A percentile compares a stretch with the other conserved stretches of the same genome.
phyloP scores from a whole-genome alignment of 805 yeast genomes.

The Kuraishia ogatae region DNA sequence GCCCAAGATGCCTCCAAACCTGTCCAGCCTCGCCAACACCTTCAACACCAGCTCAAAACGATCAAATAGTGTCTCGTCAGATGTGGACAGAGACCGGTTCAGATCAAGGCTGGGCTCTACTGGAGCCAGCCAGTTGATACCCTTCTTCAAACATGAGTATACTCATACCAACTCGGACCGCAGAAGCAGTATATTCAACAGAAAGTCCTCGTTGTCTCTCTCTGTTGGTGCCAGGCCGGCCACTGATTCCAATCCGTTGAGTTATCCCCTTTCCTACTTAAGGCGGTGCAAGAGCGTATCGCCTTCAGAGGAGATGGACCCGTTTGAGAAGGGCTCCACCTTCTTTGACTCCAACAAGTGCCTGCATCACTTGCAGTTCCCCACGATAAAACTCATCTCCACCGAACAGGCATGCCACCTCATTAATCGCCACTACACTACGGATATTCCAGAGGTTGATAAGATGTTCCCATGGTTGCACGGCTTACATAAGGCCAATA shows the following conservation, averaged over 20 bases:
- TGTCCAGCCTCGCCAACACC: background rate
- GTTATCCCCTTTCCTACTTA: background rate
- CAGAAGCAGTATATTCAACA: background rate
- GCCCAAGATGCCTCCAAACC: background rate
- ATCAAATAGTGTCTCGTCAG: slow-evolving; percentile 20
- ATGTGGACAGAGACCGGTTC: slow-evolving; percentile 16
- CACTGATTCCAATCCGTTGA: background rate
- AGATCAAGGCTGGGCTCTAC: slow-evolving; percentile 16
- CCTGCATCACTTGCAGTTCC: slow-evolving; percentile 4
- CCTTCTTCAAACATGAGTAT: background rate
- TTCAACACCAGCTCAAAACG: slow-evolving; percentile 15
- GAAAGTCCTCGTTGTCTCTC: background rate
- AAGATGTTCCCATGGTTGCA: slow-evolving; percentile 88
- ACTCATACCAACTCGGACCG: background rate
- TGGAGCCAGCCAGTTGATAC: slow-evolving; percentile 1
- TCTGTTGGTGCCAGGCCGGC: slow-evolving; percentile 5
- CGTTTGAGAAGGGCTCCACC: slow-evolving; percentile 13
- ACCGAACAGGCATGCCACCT: slow-evolving; percentile 16
- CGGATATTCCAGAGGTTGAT: slow-evolving; percentile 51
- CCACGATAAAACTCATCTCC: slow-evolving; percentile 14
- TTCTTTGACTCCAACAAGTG: slow-evolving; percentile 14
- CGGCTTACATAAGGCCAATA: slow-evolving; percentile 53
- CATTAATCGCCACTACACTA: slow-evolving; percentile 12
- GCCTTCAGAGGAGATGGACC: slow-evolving; percentile 1
- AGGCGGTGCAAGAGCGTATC: background rate